These are phyloP conservation scores for Sporothrix dimorphospora DNA, from an alignment of 2,329 filamentous ascomycete species.

Conservation along the genomic window DNA sequence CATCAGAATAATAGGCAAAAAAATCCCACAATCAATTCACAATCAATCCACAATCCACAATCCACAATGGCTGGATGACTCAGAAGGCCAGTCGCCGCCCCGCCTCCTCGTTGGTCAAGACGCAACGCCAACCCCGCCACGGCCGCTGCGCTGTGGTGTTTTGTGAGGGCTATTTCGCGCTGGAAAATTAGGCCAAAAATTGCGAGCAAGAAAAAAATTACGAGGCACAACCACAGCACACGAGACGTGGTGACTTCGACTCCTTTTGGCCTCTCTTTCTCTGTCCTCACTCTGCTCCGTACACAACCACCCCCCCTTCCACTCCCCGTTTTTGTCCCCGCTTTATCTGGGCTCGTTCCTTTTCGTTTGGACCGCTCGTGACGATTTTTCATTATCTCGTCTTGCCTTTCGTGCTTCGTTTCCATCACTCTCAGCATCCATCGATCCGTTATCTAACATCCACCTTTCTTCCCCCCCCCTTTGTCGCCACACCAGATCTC, in stretches of 20 bases:
- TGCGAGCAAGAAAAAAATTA: slow-evolving; percentile 25
- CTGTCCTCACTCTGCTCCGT: not conserved
- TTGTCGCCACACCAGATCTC: slow-evolving; percentile 20
- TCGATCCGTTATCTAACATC: slow-evolving; percentile 3
- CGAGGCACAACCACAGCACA: slow-evolving; percentile 1
- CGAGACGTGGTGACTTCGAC: not conserved
- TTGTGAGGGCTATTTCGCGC: slow-evolving; percentile 25
- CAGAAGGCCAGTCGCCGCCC: slow-evolving; percentile 19
- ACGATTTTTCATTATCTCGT: slow-evolving; percentile 27
- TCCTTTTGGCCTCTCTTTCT: slow-evolving; percentile 16
- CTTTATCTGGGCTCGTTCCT: slow-evolving; percentile 23
- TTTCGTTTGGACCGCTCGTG: slow-evolving; percentile 16
- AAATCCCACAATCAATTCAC: slow-evolving; percentile 1
- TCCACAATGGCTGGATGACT: slow-evolving; percentile 9
- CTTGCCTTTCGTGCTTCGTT: not conserved
- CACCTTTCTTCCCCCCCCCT: not conserved
- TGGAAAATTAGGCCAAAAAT: slow-evolving; percentile 24
- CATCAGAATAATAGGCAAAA: not conserved
- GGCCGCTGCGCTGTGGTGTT: not conserved
- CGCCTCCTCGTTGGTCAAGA: slow-evolving; percentile 27
- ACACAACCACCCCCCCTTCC: slow-evolving; percentile 15
- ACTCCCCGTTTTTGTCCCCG: slow-evolving; percentile 25
- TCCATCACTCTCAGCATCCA: not conserved
- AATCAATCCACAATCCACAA: not conserved
- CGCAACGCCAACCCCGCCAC: slow-evolving; percentile 31